A percentile compares a stretch with the other conserved stretches of the same genome.
These are phyloP conservation scores for Xylariaceae sp. DNA, from an alignment of 2,329 filamentous ascomycete genomes.

Conservation along the genomic window DNA sequence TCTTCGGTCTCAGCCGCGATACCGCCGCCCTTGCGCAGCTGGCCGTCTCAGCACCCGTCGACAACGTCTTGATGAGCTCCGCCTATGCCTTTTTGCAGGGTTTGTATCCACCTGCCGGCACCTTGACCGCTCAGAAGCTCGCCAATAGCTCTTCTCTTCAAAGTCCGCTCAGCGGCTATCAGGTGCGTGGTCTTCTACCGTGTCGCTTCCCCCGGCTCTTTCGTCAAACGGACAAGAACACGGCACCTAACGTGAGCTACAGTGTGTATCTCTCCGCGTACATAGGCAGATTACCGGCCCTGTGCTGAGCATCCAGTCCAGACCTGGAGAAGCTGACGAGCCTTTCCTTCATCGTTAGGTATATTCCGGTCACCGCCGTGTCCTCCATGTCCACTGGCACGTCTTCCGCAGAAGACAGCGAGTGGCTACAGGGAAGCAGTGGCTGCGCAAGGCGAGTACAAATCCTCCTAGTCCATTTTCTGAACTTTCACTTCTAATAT, in stretches of 20 bases:
- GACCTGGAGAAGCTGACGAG: too few relatives aligned
- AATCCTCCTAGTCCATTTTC: too few relatives aligned
- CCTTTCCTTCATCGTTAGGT: conserved; percentile 23
- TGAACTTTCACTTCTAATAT: too few relatives aligned
- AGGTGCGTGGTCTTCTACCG: conserved; percentile 32
- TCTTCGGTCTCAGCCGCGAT: conserved; percentile 63
- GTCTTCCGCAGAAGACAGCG: conserved; percentile 49
- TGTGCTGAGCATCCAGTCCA: too few relatives aligned
- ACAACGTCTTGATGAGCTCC: conserved; percentile 76
- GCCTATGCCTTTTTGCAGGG: conserved; percentile 79
- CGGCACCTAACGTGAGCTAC: too few relatives aligned
- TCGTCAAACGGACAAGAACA: too few relatives aligned
- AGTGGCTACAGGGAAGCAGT: conserved; percentile 52
- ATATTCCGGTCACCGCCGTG: conserved; percentile 69
- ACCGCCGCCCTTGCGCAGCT: conserved; percentile 68
- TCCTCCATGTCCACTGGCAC: conserved; percentile 49
- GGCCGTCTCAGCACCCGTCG: conserved; percentile 65
- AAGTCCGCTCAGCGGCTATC: conserved; percentile 73
- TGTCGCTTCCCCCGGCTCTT: too few relatives aligned
- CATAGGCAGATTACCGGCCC: too few relatives aligned
- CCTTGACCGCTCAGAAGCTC: conserved; percentile 55
- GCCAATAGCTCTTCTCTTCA: conserved; percentile 65
- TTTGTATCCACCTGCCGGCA: conserved; percentile 74
- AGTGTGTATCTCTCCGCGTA: too few relatives aligned
- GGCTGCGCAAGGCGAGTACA: too few relatives aligned